Conservation (phyloP, 768 basidiomycete species). For the Dictyophora rubrovolvata region DNA sequence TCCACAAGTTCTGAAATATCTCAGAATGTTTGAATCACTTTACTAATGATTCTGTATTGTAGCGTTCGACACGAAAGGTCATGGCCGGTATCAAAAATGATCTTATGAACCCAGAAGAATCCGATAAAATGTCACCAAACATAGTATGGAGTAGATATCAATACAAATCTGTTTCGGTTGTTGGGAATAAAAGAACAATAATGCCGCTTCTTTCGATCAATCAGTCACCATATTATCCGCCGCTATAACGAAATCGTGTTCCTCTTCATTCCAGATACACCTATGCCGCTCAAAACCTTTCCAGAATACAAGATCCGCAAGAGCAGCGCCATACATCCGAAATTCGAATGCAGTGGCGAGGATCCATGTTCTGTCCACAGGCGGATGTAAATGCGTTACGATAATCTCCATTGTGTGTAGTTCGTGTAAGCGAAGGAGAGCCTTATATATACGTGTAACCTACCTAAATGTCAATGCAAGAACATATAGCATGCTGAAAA, state of each 20-base stretch:
- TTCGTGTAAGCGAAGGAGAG: not conserved
- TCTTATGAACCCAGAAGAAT: too few relatives aligned
- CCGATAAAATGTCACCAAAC: too few relatives aligned
- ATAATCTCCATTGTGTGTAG: slow-evolving; percentile 4
- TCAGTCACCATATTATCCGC: not conserved
- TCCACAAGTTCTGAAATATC: too few relatives aligned
- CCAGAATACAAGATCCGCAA: slow-evolving; percentile 1
- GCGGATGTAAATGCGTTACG: slow-evolving; percentile 3
- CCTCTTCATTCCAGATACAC: slow-evolving; percentile 3
- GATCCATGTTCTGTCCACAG: slow-evolving; percentile 3
- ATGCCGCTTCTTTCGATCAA: not conserved
- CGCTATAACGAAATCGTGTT: slow-evolving; percentile 3
- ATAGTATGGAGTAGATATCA: too few relatives aligned
- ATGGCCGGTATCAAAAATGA: too few relatives aligned
- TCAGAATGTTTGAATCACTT: too few relatives aligned
- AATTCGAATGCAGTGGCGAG: slow-evolving; percentile 1
- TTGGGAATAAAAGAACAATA: not conserved
- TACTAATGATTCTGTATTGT: too few relatives aligned
- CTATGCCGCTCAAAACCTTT: slow-evolving; percentile 1
- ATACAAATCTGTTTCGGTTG: too few relatives aligned
- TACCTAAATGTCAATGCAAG: not conserved
- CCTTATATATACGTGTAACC: not conserved
- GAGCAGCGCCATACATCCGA: not conserved
- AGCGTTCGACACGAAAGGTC: too few relatives aligned
- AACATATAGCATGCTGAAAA: not conserved